Evolutionary conservation across 2,329 filamentous ascomycete genomes (phyloP), one percentile per base, ranked within the genome.

Genomic region (Colletotrichum sp.): DNA sequence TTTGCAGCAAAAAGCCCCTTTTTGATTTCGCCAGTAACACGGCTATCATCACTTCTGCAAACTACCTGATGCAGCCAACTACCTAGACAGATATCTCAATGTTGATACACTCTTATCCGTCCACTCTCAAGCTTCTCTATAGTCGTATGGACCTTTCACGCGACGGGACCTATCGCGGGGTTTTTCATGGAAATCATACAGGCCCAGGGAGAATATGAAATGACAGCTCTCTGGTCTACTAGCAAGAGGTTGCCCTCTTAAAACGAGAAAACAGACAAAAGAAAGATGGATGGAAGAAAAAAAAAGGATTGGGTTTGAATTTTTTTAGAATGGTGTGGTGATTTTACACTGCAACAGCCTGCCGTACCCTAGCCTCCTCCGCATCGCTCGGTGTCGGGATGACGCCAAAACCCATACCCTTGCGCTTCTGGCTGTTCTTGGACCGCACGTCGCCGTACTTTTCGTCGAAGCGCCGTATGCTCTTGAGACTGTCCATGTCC

Each of bases 381-480:
- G 85, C 83, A 75, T 87, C 87, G 4, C 80, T 79, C 26, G 80
- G 81, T 18, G 83, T 87, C 0, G 83, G 81, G 6, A 86, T 81
- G 4, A 90, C 86, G 67, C 87, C 91, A 80, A 94, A 94, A 1
- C 92, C 92, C 85, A 94, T 90, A 8, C 83, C 84, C 76, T 86
- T 87, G 71, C 84, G 84, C 80, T 86, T 92, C 81, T 91, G 90
- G 79, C 91, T 90, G 28, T 71, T 77, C 66, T 62, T 70, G 26
- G 49, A 49, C 81, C 92, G 93, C 44, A 93, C 91, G 82, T 98
- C 96, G 30, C 97, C 96, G 83, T 96, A 99, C 83, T 96, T 94
- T 86, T 98, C 95, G 82, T 99, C 97, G 82, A 99, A 99, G 85
- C 98, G 98, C 80, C 95, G 91, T 80, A 99, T 98, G 15, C 95